These are phyloP conservation scores for Gypsophila paniculata DNA, from an alignment of 179 eudicot species.

Conservation along the genomic window DNA sequence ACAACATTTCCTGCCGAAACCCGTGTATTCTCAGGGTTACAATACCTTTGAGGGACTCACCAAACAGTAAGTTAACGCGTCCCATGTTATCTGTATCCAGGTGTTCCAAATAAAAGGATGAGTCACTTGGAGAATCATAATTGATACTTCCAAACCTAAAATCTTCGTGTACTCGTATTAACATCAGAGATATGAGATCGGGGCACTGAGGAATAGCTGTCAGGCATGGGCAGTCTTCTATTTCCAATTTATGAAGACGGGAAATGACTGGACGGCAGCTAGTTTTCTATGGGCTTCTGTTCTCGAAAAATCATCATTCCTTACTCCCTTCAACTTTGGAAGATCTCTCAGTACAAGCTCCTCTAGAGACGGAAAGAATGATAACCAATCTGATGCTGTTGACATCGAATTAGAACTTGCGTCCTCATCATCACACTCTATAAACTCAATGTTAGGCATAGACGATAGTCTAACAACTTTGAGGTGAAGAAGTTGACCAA, in stretches of 20 bases:
- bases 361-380: slow-evolving; percentile 15
- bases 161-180: not conserved
- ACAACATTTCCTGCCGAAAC: not conserved
- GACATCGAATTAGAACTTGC: not conserved
- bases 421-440: not conserved
- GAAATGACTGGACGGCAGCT: slow-evolving; percentile 1
- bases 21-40: not conserved
- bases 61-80: not conserved
- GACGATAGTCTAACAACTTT: not conserved
- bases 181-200: not conserved
- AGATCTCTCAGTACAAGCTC: not conserved
- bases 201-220: slow-evolving; percentile 10
- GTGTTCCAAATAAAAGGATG: not conserved
- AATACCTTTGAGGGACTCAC: slow-evolving; percentile 5
- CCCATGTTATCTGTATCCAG: not conserved
- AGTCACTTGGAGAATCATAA: not conserved
- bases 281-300: no score
- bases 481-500: slow-evolving; percentile 18
- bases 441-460: not conserved
- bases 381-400: no score
- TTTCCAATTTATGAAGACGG: not conserved
- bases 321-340: slow-evolving; percentile 15
- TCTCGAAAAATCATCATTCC: not conserved
- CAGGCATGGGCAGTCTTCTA: not conserved
- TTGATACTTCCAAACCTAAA: not conserved